Evolutionary conservation across 2,329 filamentous ascomycete genomes (phyloP).

Genomic region (Fusarium tupiense): DNA sequence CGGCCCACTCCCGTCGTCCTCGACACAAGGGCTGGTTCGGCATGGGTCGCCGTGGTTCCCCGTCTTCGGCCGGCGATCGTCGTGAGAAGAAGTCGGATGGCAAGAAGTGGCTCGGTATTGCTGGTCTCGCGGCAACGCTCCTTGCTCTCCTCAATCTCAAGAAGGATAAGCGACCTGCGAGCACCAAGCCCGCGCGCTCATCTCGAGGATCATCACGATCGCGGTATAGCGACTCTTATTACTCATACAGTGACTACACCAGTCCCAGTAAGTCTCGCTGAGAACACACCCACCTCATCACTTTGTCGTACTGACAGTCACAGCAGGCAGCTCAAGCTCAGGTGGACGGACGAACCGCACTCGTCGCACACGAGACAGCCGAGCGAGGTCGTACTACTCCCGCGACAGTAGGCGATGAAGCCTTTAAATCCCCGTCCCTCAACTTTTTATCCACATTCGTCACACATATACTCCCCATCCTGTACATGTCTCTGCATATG

Average conservation of each 20-base stretch:
- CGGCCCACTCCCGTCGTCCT: constrained; percentile 59
- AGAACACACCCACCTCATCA: background rate
- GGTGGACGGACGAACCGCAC: constrained; percentile 54
- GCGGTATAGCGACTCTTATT: constrained; percentile 64
- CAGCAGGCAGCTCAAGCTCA: constrained; percentile 58
- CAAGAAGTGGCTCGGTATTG: constrained; percentile 63
- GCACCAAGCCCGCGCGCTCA: constrained; percentile 50
- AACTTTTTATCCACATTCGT: background rate
- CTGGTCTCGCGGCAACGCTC: constrained; percentile 61
- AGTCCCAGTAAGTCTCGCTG: constrained; percentile 60
- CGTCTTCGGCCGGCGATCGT: constrained; percentile 52
- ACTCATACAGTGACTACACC: constrained; percentile 61
- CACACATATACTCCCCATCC: constrained; percentile 24
- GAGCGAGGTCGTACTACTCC: constrained; percentile 48
- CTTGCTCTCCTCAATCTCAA: constrained; percentile 64
- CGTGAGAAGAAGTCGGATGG: constrained; percentile 60
- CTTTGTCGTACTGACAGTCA: constrained; percentile 31
- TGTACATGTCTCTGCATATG: constrained; percentile 41
- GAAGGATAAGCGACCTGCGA: constrained; percentile 58
- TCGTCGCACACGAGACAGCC: constrained; percentile 47
- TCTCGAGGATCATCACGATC: constrained; percentile 56
- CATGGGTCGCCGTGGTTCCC: constrained; percentile 52
- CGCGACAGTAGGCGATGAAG: constrained; percentile 39
- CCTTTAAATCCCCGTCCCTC: constrained; percentile 9
- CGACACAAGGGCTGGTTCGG: constrained; percentile 68